Evolutionary conservation across 352 stramenopile species (phyloP), one percentile per base, ranked within the genome.

Genomic region (Pythium monospermum): DNA sequence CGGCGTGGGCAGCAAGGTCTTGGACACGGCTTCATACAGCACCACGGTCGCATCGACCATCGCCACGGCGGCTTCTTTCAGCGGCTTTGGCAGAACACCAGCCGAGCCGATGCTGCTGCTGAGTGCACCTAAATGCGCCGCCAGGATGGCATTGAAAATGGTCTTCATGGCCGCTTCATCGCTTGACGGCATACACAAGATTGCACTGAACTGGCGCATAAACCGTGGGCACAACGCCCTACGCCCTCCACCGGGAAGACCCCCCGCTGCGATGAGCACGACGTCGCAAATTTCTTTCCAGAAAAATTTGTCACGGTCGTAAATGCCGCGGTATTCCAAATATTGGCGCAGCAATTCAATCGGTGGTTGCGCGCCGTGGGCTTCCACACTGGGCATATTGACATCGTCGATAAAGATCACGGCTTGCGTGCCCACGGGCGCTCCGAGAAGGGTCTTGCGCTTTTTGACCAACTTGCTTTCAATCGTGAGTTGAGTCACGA

Each of bases 381-480:
- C 67, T 39, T 97, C 91, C 1, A 65, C 56, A 8, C 55, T 77
- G 0, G 91, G 87, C 68, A 98, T 91, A 55, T 97, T 97, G 18
- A 98, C 54, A 58, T 97, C 91, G 58, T 98, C 91, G 19, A 97
- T 74, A 41, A 95, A 90, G 31, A 87, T 61, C 11, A 96, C 70
- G 2, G 95, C 73, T 16, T 33, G 22, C 4, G 75, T 81, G 44
- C 82, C 76, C 4, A 76, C 68, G 0, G 91, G 89, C 4, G 92
- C 76, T 30, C 91, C 91, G 0, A 98, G 72, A 18, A 96, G 52
- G 2, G 88, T 97, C 58, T 96, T 97, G 13, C 91, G 68, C 59
- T 98, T 98, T 62, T 94, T 94, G 23, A 82, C 59, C 26, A 97
- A 68, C 50, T 95, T 97, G 46, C 69, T 86, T 57, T 97, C 90